A percentile compares a stretch with the other conserved stretches of the same genome.
These are phyloP conservation scores for Boletus vinaceobasis DNA, from an alignment of 768 basidiomycete species.

Conservation along the genomic window DNA sequence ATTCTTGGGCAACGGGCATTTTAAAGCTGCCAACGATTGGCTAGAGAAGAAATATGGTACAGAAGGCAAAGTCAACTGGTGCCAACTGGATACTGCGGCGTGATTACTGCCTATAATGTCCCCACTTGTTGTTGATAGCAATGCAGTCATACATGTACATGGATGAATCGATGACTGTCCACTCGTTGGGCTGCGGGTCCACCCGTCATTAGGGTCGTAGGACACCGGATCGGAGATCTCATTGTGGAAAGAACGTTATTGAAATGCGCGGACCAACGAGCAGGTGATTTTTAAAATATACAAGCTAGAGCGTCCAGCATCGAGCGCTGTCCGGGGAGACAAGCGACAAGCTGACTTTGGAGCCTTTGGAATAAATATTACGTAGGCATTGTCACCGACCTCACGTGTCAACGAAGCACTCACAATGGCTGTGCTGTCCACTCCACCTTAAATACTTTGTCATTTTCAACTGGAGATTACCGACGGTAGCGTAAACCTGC, in stretches of 20 bases:
- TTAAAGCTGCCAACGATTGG: conserved; percentile 86
- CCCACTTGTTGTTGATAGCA: conserved; percentile 27
- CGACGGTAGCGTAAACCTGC: conserved; percentile 24
- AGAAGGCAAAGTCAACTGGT: conserved; percentile 74
- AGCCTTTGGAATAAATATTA: conserved; percentile 10
- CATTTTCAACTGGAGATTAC: conserved; percentile 20
- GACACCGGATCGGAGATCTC: conserved; percentile 22
- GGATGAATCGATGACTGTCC: conserved; percentile 8
- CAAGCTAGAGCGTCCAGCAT: background rate
- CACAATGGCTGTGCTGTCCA: conserved; percentile 28
- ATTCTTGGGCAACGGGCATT: conserved; percentile 88
- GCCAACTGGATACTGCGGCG: conserved; percentile 37
- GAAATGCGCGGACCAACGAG: conserved; percentile 22
- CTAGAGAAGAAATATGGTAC: conserved; percentile 72
- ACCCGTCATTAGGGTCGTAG: conserved; percentile 2
- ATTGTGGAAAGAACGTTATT: conserved; percentile 20
- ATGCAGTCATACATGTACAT: conserved; percentile 20
- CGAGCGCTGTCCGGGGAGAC: conserved; percentile 7
- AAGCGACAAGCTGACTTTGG: conserved; percentile 13
- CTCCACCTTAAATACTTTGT: conserved; percentile 31
- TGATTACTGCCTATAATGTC: conserved; percentile 17
- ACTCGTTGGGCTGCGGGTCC: conserved; percentile 22
- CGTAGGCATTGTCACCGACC: conserved; percentile 17
- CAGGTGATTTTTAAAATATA: conserved; percentile 5
- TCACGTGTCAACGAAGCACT: conserved; percentile 19